These are phyloP conservation scores for Yamadazyma friedrichii DNA, from an alignment of 1,139 yeast species.

Conservation along the genomic window DNA sequence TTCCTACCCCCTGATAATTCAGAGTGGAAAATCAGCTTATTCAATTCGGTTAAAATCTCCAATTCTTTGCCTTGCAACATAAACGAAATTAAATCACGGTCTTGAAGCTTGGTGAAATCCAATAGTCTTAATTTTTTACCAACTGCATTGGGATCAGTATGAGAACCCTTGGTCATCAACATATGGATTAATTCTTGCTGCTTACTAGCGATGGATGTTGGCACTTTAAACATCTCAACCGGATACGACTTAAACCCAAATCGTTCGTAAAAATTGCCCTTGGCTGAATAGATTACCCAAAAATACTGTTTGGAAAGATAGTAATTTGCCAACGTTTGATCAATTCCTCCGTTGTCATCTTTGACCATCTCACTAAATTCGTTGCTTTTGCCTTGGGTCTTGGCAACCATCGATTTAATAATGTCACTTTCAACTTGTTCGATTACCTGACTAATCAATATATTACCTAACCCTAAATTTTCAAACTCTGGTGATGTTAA, in stretches of 20 bases:
- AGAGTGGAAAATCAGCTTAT: conserved; percentile 33
- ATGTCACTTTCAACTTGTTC: conserved; percentile 31
- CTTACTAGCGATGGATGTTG: conserved; percentile 22
- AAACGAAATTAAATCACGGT: conserved; percentile 30
- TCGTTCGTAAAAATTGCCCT: conserved; percentile 30
- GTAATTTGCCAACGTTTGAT: conserved; percentile 31
- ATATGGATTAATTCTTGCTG: conserved; percentile 22
- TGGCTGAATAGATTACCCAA: conserved; percentile 41
- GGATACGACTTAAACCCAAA: conserved; percentile 43
- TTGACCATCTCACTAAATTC: conserved; percentile 34
- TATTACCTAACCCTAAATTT: conserved; percentile 30
- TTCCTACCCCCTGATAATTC: conserved; percentile 34
- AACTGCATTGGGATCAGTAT: conserved; percentile 9
- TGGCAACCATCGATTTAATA: conserved; percentile 23
- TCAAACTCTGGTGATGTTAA: conserved; percentile 28
- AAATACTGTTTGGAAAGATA: conserved; percentile 37
- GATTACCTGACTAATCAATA: conserved; percentile 29
- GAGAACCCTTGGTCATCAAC: conserved; percentile 17
- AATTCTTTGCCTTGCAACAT: conserved; percentile 38
- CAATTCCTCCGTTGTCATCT: conserved; percentile 27
- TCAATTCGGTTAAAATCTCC: conserved; percentile 38
- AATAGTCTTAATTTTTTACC: conserved; percentile 35
- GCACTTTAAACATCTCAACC: conserved; percentile 34
- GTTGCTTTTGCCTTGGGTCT: conserved; percentile 24
- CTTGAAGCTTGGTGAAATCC: conserved; percentile 24